phyloP scores from a whole-genome alignment of 2,329 filamentous ascomycete species.

The Apiospora saccharicola region DNA sequence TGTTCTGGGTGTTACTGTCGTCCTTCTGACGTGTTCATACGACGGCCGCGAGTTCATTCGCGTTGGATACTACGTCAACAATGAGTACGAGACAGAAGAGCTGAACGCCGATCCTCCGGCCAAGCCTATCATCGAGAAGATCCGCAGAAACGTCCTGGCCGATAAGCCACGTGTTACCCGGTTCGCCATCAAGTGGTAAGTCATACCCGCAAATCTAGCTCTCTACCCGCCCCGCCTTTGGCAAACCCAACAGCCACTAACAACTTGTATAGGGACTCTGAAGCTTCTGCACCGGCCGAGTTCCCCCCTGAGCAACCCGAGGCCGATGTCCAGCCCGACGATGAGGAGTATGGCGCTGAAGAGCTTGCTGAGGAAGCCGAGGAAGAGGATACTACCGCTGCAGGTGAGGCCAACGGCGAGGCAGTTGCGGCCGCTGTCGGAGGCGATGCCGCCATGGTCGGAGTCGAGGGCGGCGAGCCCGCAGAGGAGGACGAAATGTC shows the following conservation, averaged over 20 bases:
- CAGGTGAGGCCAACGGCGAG: slow-evolving; percentile 51
- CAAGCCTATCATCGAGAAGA: slow-evolving; percentile 91
- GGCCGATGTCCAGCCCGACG: slow-evolving; percentile 85
- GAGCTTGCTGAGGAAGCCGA: slow-evolving; percentile 77
- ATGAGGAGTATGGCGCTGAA: slow-evolving; percentile 89
- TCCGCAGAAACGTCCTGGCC: slow-evolving; percentile 89
- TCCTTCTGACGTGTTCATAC: slow-evolving; percentile 95
- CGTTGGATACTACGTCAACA: slow-evolving; percentile 99
- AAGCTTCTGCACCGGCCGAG: slow-evolving; percentile 93
- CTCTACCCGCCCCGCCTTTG: background rate
- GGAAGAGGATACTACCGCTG: slow-evolving; percentile 60
- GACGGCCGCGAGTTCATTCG: slow-evolving; percentile 96
- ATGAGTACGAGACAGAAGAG: slow-evolving; percentile 95
- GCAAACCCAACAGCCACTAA: slow-evolving; percentile 33
- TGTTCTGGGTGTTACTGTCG: slow-evolving; percentile 95
- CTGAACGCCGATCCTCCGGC: slow-evolving; percentile 87
- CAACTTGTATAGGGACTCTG: slow-evolving; percentile 82
- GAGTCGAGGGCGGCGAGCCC: slow-evolving; percentile 54
- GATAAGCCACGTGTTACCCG: slow-evolving; percentile 98
- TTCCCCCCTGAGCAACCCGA: slow-evolving; percentile 98
- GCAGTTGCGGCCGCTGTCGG: slow-evolving; percentile 53
- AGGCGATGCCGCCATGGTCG: slow-evolving; percentile 77
- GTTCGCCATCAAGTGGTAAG: slow-evolving; percentile 98
- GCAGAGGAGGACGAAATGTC: slow-evolving; percentile 70
- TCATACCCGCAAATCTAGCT: slow-evolving; percentile 29